Evolutionary conservation across 345 rosid species (phyloP), one percentile per base, ranked within the genome.

Genomic region (Eucalyptus paniculata): DNA sequence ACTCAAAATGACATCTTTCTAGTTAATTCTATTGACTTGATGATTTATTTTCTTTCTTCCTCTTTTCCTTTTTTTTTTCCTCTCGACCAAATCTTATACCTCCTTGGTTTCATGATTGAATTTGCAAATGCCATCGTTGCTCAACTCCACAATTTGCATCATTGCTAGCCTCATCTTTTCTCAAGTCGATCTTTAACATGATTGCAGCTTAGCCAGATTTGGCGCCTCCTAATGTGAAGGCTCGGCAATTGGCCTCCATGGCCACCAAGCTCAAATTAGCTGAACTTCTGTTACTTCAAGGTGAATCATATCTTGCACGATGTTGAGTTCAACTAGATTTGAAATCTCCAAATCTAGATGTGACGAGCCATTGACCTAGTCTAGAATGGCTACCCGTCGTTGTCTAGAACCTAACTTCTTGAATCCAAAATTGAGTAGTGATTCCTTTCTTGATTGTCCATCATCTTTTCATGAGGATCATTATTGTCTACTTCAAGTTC

Each of bases 1-100:
- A 72, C 26, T 72, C 1, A 3, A 19, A 19, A 37, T 0, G 4
- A 3, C 13, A 3, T 37, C 3, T 10, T 34, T 34, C 4, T 69
- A 3, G 7, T 72, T 37, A 19, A 19, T 72, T 19, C 23, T 21
- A 72, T 72, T 6, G 12, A 34, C 24, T 72, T 34, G 0, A 16
- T 67, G 4, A 32, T 34, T 65, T 8, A 1, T n/a, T n/a, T n/a
- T 7, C 3, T 65, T 14, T 65, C 37, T 15, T 5, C 9, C 1
- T 18, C 2, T 34, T 18, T 15, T 16, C 6, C 58, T 30, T 4
- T 7, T 12, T 7, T 32, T 7, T 65, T 28, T 11, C 15, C 16
- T 1, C 4, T 62, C 1, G 3, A 32, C 4, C 40, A 67, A 32
- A 67, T n/a, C 40, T 67, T 17, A 67, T 3, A 32, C 23, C 40